A percentile compares a stretch with the other conserved stretches of the same genome.
Conservation (phyloP, 192 early-diverging fungal genomes). For the Podila minutissima region DNA sequence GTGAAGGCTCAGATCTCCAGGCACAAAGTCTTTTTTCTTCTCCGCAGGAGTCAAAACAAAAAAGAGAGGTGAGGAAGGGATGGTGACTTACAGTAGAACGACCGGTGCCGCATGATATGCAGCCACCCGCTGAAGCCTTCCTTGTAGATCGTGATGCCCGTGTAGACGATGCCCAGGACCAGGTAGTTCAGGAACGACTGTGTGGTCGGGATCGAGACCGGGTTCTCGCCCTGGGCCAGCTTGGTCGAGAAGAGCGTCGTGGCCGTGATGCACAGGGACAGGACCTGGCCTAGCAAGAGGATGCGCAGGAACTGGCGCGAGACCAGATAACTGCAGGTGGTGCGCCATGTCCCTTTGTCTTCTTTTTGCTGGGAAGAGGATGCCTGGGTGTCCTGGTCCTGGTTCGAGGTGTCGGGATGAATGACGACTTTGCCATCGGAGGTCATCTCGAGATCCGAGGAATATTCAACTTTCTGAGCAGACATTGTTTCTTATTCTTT, state of each 20-base stretch:
- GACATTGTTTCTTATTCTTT: neutral
- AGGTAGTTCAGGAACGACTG: conserved; percentile 80
- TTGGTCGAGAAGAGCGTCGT: conserved; percentile 74
- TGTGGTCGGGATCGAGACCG: conserved; percentile 70
- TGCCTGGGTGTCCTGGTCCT: neutral
- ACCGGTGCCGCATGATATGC: conserved; percentile 49
- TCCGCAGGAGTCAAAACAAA: neutral
- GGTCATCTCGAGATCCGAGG: neutral
- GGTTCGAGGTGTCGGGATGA: too few relatives aligned
- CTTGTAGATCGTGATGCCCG: conserved; percentile 59
- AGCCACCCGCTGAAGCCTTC: conserved; percentile 59
- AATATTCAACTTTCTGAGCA: neutral
- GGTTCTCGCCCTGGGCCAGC: conserved; percentile 60
- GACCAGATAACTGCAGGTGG: conserved; percentile 3
- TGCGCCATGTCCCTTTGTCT: neutral
- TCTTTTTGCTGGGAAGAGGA: neutral
- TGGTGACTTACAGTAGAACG: conserved; percentile 55
- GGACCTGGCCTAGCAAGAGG: conserved; percentile 69
- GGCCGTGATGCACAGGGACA: conserved; percentile 81
- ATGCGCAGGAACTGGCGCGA: conserved; percentile 53
- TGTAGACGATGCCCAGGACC: conserved; percentile 67
- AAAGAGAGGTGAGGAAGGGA: neutral
- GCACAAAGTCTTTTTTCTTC: too few relatives aligned
- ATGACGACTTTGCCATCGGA: neutral
- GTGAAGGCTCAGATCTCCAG: too few relatives aligned